phyloP scores from a whole-genome alignment of 75 land plant species.

The Cunninghamia lanceolata region DNA sequence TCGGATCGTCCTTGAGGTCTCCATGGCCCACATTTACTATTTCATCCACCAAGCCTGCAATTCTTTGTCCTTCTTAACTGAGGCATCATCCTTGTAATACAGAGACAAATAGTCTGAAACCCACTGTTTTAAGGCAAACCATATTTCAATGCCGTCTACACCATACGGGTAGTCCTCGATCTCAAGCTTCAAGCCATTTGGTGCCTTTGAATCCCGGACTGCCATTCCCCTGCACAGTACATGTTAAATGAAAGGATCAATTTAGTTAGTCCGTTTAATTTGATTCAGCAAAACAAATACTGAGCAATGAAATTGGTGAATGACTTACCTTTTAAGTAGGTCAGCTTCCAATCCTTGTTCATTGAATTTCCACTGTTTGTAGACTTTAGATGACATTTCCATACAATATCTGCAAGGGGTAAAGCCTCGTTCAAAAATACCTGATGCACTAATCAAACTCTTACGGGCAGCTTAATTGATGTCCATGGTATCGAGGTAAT shows the following conservation, averaged over 20 bases:
- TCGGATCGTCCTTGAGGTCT: conserved; percentile 21
- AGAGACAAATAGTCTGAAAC: conserved; percentile 56
- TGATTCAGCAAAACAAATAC: not conserved
- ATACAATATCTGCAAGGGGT: conserved; percentile 3
- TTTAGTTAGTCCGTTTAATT: not conserved
- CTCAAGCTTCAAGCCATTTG: conserved; percentile 63
- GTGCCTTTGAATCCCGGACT: conserved; percentile 59
- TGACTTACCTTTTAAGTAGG: not conserved
- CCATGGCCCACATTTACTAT: conserved; percentile 62
- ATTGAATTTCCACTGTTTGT: conserved; percentile 47
- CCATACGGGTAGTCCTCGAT: conserved; percentile 95
- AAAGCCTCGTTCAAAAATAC: conserved; percentile 8
- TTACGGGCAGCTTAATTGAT: conserved; percentile 10
- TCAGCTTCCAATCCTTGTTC: conserved; percentile 33
- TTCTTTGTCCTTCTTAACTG: conserved; percentile 50
- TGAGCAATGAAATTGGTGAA: not conserved
- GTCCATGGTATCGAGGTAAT: conserved; percentile 10
- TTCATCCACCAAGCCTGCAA: conserved; percentile 90
- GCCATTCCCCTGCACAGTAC: conserved; percentile 82
- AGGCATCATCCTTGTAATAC: conserved; percentile 52
- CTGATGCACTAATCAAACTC: not conserved
- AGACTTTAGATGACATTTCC: conserved; percentile 13
- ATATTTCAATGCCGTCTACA: conserved; percentile 46
- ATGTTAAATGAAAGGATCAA: not conserved
- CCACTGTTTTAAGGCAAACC: conserved; percentile 72